Evolutionary conservation across 2,329 filamentous ascomycete genomes (phyloP).

Genomic region (Ophiostoma pallidulum): DNA sequence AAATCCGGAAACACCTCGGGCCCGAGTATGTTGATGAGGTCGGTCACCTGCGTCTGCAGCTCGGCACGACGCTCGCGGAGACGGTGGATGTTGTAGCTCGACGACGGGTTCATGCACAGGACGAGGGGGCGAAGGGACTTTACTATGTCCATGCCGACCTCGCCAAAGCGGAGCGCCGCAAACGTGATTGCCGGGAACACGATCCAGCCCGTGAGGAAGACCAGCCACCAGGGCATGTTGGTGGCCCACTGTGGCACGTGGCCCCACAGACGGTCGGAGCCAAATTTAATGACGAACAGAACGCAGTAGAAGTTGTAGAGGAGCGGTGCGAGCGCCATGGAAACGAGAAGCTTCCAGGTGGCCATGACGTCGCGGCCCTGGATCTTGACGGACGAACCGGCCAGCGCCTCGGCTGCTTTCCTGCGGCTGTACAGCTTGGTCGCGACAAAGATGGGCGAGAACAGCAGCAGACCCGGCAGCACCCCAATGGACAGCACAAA

Average conservation of each 20-base stretch:
- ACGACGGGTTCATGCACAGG: constrained; percentile 74
- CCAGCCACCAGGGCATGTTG: constrained; percentile 54
- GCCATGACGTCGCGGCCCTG: constrained; percentile 84
- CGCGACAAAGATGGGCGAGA: constrained; percentile 77
- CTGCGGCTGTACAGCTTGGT: constrained; percentile 73
- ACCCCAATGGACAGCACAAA: constrained; percentile 68
- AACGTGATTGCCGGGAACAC: constrained; percentile 86
- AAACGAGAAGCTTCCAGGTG: constrained; percentile 89
- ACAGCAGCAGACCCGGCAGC: constrained; percentile 76
- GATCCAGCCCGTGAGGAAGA: constrained; percentile 61
- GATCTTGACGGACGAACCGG: constrained; percentile 80
- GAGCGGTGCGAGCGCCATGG: constrained; percentile 70
- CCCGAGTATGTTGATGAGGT: constrained; percentile 88
- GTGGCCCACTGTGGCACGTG: constrained; percentile 63
- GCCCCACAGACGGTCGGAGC: constrained; percentile 74
- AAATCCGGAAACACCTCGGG: constrained; percentile 98
- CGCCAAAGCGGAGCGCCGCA: constrained; percentile 85
- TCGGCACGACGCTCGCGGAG: constrained; percentile 63
- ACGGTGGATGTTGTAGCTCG: constrained; percentile 72
- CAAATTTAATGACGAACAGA: constrained; percentile 65
- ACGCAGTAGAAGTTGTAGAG: constrained; percentile 76
- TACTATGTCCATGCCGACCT: constrained; percentile 97
- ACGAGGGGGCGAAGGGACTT: constrained; percentile 87
- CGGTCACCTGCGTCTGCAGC: constrained; percentile 73
- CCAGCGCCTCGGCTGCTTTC: constrained; percentile 76